Conservation (phyloP, 1,139 yeast species). For the Blastobotrys arbuscula region DNA sequence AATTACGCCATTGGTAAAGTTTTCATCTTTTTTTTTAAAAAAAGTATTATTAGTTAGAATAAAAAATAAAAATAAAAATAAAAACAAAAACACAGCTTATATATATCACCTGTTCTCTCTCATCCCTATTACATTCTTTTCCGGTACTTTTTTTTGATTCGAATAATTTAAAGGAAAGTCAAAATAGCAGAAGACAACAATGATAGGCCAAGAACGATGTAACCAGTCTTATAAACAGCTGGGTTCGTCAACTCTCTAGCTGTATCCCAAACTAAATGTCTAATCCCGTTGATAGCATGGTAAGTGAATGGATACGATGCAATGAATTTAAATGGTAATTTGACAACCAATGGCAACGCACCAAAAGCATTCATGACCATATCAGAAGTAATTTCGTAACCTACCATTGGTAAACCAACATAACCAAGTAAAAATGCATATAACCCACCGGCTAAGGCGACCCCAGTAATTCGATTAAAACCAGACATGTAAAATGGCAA, state of each 20-base stretch:
- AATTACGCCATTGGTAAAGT: background rate
- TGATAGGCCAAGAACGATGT: constrained; percentile 68
- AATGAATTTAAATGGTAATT: constrained; percentile 59
- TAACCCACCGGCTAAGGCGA: constrained; percentile 50
- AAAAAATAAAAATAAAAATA: no score
- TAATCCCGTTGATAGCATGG: constrained; percentile 80
- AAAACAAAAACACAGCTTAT: no score
- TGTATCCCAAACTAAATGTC: constrained; percentile 91
- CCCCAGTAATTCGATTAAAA: constrained; percentile 85
- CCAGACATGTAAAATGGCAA: constrained; percentile 76
- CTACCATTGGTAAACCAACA: constrained; percentile 64
- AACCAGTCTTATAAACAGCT: constrained; percentile 93
- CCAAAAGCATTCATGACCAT: constrained; percentile 45
- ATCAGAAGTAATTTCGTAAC: constrained; percentile 54
- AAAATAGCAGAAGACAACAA: constrained; percentile 54
- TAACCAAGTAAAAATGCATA: constrained; percentile 72
- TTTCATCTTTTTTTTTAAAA: no score
- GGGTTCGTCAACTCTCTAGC: constrained; percentile 71
- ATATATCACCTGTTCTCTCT: background rate
- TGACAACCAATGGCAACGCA: constrained; percentile 54
- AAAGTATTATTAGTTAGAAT: no score
- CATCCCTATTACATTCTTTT: background rate
- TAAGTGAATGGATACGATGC: constrained; percentile 80
- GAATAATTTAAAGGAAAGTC: constrained; percentile 30
- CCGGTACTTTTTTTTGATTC: background rate